Evolutionary conservation across 495 filamentous ascomycete species (phyloP), one percentile per base, ranked within the genome.

Genomic region (Rostrohypoxylon terebratum): DNA sequence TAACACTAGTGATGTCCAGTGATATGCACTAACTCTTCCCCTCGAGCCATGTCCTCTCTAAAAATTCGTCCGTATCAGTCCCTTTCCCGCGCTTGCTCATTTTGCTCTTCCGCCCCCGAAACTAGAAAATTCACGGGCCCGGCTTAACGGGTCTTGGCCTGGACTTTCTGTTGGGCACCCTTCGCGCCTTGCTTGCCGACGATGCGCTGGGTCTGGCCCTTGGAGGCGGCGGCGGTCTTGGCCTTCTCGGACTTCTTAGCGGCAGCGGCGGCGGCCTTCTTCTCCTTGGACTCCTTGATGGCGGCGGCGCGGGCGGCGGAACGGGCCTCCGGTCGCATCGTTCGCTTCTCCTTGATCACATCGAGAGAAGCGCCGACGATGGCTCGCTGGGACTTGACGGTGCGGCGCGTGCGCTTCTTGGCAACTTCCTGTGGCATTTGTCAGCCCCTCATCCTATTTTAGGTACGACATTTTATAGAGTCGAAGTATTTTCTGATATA

Each of bases 201-300:
- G 82, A 97, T 92, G 80, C 90, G 87, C 79, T 87, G 83, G 68
- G 86, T 85, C 85, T 93, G 87, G 73, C 94, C 94, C 85, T 91
- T 90, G 79, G 90, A 87, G 55, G 89, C 87, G 67, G 91, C 89
- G 69, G 94, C 96, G 76, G 72, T 87, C 93, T 98, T 99, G 73
- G 96, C 96, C 93, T 99, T 99, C 86, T 98, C 96, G 47, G 91
- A 90, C 93, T 98, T 98, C 93, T 99, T 99, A 83, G 90, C 90
- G 82, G 88, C 91, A 83, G 91, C 89, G 57, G 90, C 87, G 65
- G 89, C 93, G 69, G 89, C 85, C 87, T 95, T 96, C 93, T 98
- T 97, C 83, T 96, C 95, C 91, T 99, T 99, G 83, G 89, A 90
- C 78, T 94, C 93, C 85, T 92, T 93, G 87, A 98, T 96, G 83